Evolutionary conservation across 805 yeast genomes (phyloP).

Genomic region (Huiozyma sinensis): DNA sequence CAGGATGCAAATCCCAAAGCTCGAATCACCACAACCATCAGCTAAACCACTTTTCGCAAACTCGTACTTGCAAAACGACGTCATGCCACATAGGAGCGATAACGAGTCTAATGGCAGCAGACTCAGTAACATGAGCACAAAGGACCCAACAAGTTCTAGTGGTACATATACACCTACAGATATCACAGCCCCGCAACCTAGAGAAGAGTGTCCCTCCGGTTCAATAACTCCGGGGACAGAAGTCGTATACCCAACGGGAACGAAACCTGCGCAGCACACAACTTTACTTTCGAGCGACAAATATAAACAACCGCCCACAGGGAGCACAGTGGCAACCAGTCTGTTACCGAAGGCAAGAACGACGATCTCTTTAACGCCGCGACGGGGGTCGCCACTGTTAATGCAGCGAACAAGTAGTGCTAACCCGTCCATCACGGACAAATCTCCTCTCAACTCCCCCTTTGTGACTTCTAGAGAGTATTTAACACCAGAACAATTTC

Average conservation of each 20-base stretch:
- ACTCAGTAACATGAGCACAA: constrained; percentile 4
- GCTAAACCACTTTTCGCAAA: constrained; percentile 29
- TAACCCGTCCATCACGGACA: constrained; percentile 9
- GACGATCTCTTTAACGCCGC: constrained; percentile 35
- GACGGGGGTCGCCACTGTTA: constrained; percentile 45
- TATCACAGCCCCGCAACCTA: background rate
- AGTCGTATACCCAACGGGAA: background rate
- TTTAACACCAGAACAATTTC: constrained; percentile 26
- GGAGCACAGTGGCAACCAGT: background rate
- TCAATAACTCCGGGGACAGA: constrained; percentile 16
- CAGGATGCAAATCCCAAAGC: constrained; percentile 5
- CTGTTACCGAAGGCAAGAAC: constrained; percentile 14
- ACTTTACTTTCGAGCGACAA: background rate
- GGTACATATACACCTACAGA: constrained; percentile 6
- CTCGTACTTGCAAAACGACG: constrained; percentile 32
- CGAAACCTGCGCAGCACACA: background rate
- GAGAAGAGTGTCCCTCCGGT: constrained; percentile 7
- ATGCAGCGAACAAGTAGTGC: constrained; percentile 4
- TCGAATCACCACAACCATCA: constrained; percentile 21
- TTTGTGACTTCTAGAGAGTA: constrained; percentile 39
- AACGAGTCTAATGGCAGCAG: constrained; percentile 11
- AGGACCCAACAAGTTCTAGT: constrained; percentile 16
- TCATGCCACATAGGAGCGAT: constrained; percentile 23
- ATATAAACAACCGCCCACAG: background rate
- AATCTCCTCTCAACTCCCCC: constrained; percentile 51